These are phyloP conservation scores for Colletotrichum aenigma DNA, from an alignment of 2,329 filamentous ascomycete genomes.

Conservation along the genomic window DNA sequence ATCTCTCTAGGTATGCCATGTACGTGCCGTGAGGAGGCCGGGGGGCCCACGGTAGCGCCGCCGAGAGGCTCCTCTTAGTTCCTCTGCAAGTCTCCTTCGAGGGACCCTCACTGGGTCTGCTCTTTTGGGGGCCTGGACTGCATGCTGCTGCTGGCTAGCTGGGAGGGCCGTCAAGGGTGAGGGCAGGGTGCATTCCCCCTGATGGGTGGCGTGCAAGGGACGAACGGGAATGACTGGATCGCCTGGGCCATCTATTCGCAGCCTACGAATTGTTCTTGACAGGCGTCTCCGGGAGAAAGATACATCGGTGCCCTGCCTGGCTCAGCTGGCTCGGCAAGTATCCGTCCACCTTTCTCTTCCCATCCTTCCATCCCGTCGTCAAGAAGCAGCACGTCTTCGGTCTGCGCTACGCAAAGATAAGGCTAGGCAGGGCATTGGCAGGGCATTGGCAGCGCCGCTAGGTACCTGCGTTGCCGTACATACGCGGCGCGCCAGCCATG, in stretches of 20 bases:
- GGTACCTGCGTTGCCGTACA: conserved; percentile 14
- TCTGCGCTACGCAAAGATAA: neutral
- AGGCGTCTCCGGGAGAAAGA: neutral
- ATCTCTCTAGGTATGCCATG: neutral
- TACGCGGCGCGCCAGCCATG: neutral
- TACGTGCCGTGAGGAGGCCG: conserved; percentile 10
- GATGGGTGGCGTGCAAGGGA: conserved; percentile 17
- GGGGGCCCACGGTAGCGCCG: conserved; percentile 8
- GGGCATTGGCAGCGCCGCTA: neutral
- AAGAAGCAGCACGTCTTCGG: neutral
- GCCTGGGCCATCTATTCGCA: neutral
- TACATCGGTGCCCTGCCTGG: neutral
- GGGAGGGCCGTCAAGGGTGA: neutral
- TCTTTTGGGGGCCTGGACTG: neutral
- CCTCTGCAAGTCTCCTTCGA: neutral
- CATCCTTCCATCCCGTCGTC: neutral
- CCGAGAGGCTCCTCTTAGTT: conserved; percentile 3
- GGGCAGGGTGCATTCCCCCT: neutral
- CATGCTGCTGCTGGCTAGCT: neutral
- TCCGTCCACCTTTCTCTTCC: neutral
- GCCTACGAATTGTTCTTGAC: neutral
- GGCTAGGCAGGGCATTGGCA: neutral
- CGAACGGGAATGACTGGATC: conserved; percentile 13
- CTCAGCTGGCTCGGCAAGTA: neutral
- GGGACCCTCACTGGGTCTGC: neutral